Conservation (phyloP, 2,329 filamentous ascomycete genomes). For the Colletotrichum sp. region DNA sequence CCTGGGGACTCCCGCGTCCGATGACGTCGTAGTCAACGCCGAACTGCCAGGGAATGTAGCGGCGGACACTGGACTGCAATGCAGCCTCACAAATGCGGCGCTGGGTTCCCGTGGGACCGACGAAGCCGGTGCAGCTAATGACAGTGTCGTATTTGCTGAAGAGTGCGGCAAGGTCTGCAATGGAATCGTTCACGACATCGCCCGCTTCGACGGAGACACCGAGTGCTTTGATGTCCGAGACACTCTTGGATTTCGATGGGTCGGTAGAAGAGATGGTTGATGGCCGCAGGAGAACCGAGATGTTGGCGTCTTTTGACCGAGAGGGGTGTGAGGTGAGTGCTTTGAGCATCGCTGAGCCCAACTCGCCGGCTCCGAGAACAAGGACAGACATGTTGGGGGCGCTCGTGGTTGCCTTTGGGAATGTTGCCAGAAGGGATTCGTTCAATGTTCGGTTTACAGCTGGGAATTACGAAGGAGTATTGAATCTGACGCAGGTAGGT, state of each 20-base stretch:
- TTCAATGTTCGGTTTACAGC: neutral
- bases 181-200: slow-evolving; percentile 45
- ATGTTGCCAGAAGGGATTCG: fast-evolving
- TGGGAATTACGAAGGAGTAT: fast-evolving
- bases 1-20: slow-evolving; percentile 62
- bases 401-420: fast-evolving
- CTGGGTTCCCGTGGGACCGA: slow-evolving; percentile 58
- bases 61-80: slow-evolving; percentile 50
- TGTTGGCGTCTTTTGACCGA: slow-evolving; percentile 32
- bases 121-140: slow-evolving; percentile 67
- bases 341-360: slow-evolving; percentile 61
- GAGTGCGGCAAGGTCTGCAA: slow-evolving; percentile 40
- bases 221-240: slow-evolving; percentile 38
- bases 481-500: no score
- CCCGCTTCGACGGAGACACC: slow-evolving; percentile 46
- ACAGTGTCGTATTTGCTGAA: slow-evolving; percentile 57
- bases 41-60: slow-evolving; percentile 76
- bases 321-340: slow-evolving; percentile 53
- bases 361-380: slow-evolving; percentile 70
- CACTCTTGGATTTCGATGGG: slow-evolving; percentile 37
- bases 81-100: slow-evolving; percentile 62
- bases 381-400: slow-evolving; percentile 44
- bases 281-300: slow-evolving; percentile 61
- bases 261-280: slow-evolving; percentile 45
- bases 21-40: slow-evolving; percentile 74